Conservation (phyloP, 2,329 filamentous ascomycete species). For the Ophidiomyces ophidiicola region DNA sequence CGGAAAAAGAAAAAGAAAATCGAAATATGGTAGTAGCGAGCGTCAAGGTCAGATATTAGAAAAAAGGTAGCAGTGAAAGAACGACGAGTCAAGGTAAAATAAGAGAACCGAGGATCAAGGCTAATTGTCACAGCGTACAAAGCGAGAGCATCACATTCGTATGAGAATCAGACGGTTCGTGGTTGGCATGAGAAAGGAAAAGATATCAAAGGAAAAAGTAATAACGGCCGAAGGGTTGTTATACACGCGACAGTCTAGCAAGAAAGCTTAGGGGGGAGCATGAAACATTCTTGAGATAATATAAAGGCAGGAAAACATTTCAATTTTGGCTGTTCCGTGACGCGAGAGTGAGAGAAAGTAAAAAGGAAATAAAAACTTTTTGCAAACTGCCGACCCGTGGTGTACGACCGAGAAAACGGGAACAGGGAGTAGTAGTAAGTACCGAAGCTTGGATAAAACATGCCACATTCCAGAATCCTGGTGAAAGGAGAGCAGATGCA, state of each 20-base stretch:
- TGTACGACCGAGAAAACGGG: conserved; percentile 25
- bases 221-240: conserved; percentile 13
- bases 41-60: no score
- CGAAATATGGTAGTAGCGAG: no score
- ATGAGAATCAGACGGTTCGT: not conserved
- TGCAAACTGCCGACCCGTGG: conserved; percentile 35
- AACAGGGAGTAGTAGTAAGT: conserved; percentile 5
- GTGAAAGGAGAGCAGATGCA: not conserved
- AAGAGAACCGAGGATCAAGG: conserved; percentile 5
- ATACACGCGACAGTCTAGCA: conserved; percentile 10
- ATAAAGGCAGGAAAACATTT: conserved; percentile 7
- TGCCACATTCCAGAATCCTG: conserved; percentile 8
- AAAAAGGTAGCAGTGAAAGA: conserved; percentile 1
- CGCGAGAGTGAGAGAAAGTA: conserved; percentile 13
- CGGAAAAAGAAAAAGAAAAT: no score
- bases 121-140: conserved; percentile 6
- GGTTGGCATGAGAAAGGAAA: not conserved
- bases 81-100: not conserved
- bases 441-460: conserved; percentile 8
- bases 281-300: conserved; percentile 10
- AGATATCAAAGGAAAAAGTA: conserved; percentile 6
- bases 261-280: conserved; percentile 3
- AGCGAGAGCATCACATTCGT: conserved; percentile 11
- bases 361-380: conserved; percentile 30
- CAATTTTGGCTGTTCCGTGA: conserved; percentile 11